Percentiles rank a stretch among this genome's conserved stretches.
Conservation (phyloP, 208 protist species). For the Acanthamoeba royreba region DNA sequence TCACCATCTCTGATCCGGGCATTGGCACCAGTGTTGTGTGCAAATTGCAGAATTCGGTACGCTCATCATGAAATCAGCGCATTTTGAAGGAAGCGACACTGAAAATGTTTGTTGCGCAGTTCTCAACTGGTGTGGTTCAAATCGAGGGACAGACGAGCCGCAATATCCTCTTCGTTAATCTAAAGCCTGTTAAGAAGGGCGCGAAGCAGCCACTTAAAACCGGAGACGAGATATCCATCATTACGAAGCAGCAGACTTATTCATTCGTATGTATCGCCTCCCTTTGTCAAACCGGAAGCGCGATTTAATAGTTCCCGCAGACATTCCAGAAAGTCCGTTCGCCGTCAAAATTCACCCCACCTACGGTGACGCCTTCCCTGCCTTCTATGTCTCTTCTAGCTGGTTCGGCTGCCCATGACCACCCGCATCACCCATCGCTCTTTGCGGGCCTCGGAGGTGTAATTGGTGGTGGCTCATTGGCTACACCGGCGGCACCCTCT, state of each 20-base stretch:
- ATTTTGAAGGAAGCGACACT: background rate
- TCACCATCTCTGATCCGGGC: constrained; percentile 19
- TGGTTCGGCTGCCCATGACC: background rate
- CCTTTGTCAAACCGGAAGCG: background rate
- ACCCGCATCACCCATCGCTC: too few relatives aligned
- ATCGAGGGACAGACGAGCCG: constrained; percentile 44
- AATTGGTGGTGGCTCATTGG: background rate
- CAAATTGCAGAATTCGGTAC: background rate
- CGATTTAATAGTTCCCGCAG: too few relatives aligned
- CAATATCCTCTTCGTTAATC: constrained; percentile 24
- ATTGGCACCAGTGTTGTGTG: constrained; percentile 45
- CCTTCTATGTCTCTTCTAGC: background rate
- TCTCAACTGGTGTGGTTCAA: background rate
- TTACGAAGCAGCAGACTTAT: constrained; percentile 43
- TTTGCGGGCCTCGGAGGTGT: background rate
- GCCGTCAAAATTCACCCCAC: background rate
- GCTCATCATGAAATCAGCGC: background rate
- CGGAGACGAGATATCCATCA: constrained; percentile 37
- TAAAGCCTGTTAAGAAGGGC: constrained; percentile 30
- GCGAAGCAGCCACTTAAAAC: background rate
- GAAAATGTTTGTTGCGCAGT: background rate
- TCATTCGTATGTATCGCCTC: background rate
- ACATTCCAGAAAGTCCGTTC: constrained; percentile 28
- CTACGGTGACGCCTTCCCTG: background rate
- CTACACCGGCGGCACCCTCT: background rate